Conservation (phyloP, 2,329 filamentous ascomycete species). For the Westerdykella sp. region DNA sequence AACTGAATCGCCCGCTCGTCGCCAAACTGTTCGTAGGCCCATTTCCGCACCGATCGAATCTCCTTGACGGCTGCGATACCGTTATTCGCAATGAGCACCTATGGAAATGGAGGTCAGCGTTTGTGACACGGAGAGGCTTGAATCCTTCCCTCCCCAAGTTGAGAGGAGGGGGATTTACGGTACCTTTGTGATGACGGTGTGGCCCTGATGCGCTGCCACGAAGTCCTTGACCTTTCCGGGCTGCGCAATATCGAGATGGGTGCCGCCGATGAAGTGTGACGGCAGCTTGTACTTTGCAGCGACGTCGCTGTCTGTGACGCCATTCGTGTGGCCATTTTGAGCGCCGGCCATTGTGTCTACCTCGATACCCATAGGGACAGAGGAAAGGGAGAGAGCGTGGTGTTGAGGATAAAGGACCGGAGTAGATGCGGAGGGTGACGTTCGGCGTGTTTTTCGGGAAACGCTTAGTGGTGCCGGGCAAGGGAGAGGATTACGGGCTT, state of each 20-base stretch:
- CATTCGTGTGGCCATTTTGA: constrained; percentile 33
- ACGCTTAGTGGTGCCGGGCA: too few species aligned
- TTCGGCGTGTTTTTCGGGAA: too few species aligned
- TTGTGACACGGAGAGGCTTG: not conserved
- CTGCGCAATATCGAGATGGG: constrained; percentile 73
- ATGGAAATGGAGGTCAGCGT: constrained; percentile 17
- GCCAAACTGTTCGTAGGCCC: constrained; percentile 99
- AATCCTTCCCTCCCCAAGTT: not conserved
- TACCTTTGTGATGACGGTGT: constrained; percentile 98
- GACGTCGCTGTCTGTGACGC: constrained; percentile 53
- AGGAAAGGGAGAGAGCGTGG: constrained; percentile 8
- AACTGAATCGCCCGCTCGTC: constrained; percentile 98
- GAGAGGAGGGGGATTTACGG: constrained; percentile 36
- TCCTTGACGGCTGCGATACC: constrained; percentile 99
- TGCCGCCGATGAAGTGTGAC: constrained; percentile 95
- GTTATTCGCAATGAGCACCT: constrained; percentile 99
- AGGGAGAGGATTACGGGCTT: too few species aligned
- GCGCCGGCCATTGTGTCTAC: constrained; percentile 31
- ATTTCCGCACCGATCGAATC: constrained; percentile 98
- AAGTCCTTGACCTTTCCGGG: constrained; percentile 94
- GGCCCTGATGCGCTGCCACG: constrained; percentile 78
- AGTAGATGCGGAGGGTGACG: too few species aligned
- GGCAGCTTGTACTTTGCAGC: constrained; percentile 76
- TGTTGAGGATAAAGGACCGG: too few species aligned
- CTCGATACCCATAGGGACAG: constrained; percentile 20